Percentiles rank a stretch among this genome's conserved stretches.
Evolutionary conservation across 1,284 basidiomycete genomes (phyloP).

Genomic region (Marasmius oreades): DNA sequence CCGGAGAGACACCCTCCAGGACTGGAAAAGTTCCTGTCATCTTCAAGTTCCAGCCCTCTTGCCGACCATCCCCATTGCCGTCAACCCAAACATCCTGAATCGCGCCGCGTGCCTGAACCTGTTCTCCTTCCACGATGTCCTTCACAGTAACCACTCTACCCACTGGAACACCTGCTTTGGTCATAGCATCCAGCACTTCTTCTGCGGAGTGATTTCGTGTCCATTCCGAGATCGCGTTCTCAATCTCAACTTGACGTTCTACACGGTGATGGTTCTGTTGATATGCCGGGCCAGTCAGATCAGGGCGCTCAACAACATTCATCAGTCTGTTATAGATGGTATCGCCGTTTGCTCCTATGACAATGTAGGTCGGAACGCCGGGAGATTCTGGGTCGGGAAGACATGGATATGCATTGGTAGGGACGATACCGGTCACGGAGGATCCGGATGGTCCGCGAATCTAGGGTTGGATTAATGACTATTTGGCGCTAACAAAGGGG

Average conservation of each 20-base stretch:
- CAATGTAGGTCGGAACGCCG: conserved; percentile 47
- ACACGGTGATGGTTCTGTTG: conserved; percentile 64
- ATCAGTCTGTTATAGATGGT: conserved; percentile 65
- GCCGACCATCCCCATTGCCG: conserved; percentile 17
- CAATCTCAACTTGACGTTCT: conserved; percentile 53
- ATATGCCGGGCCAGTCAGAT: conserved; percentile 53
- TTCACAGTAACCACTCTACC: conserved; percentile 59
- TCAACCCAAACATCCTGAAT: conserved; percentile 58
- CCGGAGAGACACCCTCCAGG: conserved; percentile 50
- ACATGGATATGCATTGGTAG: conserved; percentile 70
- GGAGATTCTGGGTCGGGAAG: conserved; percentile 40
- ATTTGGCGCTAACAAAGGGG: neutral
- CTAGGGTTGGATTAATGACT: conserved; percentile 25
- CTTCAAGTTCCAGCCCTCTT: conserved; percentile 55
- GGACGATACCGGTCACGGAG: conserved; percentile 69
- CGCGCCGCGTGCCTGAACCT: conserved; percentile 50
- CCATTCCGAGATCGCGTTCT: conserved; percentile 58
- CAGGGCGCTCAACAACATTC: conserved; percentile 51
- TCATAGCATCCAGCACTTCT: conserved; percentile 41
- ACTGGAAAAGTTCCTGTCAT: conserved; percentile 62
- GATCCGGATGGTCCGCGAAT: conserved; percentile 69
- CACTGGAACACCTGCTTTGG: conserved; percentile 51
- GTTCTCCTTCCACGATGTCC: conserved; percentile 57
- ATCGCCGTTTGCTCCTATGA: conserved; percentile 71
- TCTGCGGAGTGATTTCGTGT: conserved; percentile 42